Conservation (phyloP, 2,329 filamentous ascomycete species). For the Fusarium clavum region DNA sequence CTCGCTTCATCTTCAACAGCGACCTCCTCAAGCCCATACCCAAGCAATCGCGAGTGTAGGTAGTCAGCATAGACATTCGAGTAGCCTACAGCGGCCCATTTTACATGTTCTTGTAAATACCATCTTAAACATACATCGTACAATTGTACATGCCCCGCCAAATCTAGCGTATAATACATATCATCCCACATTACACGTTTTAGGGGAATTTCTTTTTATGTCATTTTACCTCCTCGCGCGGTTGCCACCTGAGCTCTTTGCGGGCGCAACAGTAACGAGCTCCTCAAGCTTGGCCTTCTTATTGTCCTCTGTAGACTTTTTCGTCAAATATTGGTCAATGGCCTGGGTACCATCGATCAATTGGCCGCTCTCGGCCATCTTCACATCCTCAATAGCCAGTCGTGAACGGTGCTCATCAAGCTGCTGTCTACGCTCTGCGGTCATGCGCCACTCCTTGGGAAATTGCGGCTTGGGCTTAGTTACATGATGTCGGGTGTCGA, state of each 20-base stretch:
- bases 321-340: constrained; percentile 56
- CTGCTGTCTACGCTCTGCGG: constrained; percentile 72
- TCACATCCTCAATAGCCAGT: constrained; percentile 64
- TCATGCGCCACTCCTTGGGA: constrained; percentile 86
- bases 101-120: constrained; percentile 40
- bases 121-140: constrained; percentile 44
- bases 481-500: constrained; percentile 89
- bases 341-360: constrained; percentile 68
- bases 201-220: background rate
- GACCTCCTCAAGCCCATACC: background rate
- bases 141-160: constrained; percentile 43
- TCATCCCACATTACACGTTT: constrained; percentile 19
- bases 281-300: constrained; percentile 51
- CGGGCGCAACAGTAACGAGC: constrained; percentile 45
- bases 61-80: background rate
- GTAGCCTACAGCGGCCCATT: constrained; percentile 24
- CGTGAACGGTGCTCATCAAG: constrained; percentile 71
- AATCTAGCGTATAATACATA: constrained; percentile 44
- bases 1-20: background rate
- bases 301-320: constrained; percentile 51
- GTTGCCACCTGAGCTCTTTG: constrained; percentile 32
- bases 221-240: constrained; percentile 42
- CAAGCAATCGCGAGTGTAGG: background rate
- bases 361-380: constrained; percentile 63
- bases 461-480: constrained; percentile 76